Evolutionary conservation across 2,329 filamentous ascomycete genomes (phyloP).

Genomic region (Botryotinia globosa): DNA sequence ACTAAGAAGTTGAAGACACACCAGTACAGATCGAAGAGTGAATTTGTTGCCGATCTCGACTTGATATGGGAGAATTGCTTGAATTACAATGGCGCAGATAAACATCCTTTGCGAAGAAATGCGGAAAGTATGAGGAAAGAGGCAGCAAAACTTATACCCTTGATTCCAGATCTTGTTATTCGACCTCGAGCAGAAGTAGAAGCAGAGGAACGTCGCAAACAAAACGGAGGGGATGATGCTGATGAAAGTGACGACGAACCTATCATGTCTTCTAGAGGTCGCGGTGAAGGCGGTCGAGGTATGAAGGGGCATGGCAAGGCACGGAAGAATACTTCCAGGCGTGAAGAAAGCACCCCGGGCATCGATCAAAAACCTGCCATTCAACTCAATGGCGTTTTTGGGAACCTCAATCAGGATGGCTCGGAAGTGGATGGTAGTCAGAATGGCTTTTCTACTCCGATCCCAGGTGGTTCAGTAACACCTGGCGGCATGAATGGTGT

Average conservation of each 20-base stretch:
- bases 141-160: constrained; percentile 90
- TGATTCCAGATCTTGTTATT: constrained; percentile 91
- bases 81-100: constrained; percentile 88
- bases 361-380: constrained; percentile 71
- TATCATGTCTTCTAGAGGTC: constrained; percentile 94
- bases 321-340: constrained; percentile 69
- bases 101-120: constrained; percentile 85
- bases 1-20: constrained; percentile 91
- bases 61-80: constrained; percentile 97
- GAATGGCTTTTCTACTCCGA: constrained; percentile 83
- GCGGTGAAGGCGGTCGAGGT: constrained; percentile 63
- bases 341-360: constrained; percentile 75
- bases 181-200: constrained; percentile 92
- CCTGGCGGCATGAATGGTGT: constrained; percentile 69
- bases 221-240: constrained; percentile 80
- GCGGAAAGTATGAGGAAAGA: constrained; percentile 96
- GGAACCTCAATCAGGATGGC: constrained; percentile 60
- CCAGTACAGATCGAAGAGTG: constrained; percentile 82
- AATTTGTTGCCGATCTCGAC: constrained; percentile 91
- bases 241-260: constrained; percentile 97
- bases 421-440: constrained; percentile 80
- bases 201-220: constrained; percentile 78
- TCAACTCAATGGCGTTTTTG: constrained; percentile 62
- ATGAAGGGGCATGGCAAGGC: constrained; percentile 64
- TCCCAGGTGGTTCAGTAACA: constrained; percentile 69